Base-by-base conservation (phyloP, 2,329 filamentous ascomycete species). In the Colletotrichum orchidophilum region DNA sequence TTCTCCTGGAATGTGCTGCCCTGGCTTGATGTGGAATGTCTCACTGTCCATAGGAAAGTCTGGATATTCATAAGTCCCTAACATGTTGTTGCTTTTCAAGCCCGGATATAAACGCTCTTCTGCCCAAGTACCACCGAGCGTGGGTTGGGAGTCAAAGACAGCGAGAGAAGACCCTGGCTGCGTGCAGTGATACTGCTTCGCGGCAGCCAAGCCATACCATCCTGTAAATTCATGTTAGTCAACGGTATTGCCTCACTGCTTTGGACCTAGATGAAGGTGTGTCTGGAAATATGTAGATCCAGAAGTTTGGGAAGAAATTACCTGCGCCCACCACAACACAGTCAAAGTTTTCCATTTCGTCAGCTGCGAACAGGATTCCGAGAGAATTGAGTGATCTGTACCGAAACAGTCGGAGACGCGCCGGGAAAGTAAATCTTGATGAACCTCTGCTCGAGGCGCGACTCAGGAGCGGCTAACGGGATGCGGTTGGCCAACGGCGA, bases 21-120 rank as follows among this genome's bases (percentile, higher is more conserved):
- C 82, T 0, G 80, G 77, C 46, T 83, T 77, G 21, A 88, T 79
- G 0, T 82, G 82, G 74, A 87, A 91, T 0, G 80, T 84, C n/a
- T 85, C 85, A 7, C 81, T 79, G 70, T 86, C 83, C 90, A 95
- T 92, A 18, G 92, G 91, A 68, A 93, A 94, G 75, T 94, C 93
- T 0, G 90, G 89, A 75, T 88, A 94, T 77, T 95, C 92, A 74
- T 91, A 94, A 0, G 89, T 92, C 3, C 93, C 93, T 11, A 91
- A 78, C 77, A 93, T 86, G 76, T 95, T 95, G 79, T 96, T 95
- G 63, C 88, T 90, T 75, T 90, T 92, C 59, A 96, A 84, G 1
- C 89, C 90, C 0, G 90, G 88, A 77, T 95, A 92, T 1, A 94
- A 80, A 1, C 92, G 87, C 35, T 92, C 83, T 60, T 88, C 83